phyloP scores from a whole-genome alignment of 2,329 filamentous ascomycete genomes.

The Decorospora gaudefroyi region DNA sequence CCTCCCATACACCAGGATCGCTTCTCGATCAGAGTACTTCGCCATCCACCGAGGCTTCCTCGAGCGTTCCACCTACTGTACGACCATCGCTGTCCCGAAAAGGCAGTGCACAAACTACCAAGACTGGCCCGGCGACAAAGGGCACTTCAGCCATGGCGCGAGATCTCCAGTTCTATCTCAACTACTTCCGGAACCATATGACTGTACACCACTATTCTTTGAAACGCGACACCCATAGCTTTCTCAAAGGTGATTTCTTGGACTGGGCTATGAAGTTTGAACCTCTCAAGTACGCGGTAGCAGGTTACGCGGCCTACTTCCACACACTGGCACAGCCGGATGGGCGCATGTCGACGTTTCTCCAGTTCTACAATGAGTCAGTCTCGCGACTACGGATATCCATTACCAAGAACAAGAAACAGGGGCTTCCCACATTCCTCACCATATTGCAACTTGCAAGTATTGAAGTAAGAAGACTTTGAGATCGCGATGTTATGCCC shows the following conservation, averaged over 20 bases:
- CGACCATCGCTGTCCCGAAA: constrained; percentile 43
- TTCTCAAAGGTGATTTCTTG: constrained; percentile 73
- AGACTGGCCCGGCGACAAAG: constrained; percentile 20
- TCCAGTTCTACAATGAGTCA: constrained; percentile 88
- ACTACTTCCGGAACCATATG: constrained; percentile 77
- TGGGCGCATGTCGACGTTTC: constrained; percentile 77
- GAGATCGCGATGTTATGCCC: not conserved
- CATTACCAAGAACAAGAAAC: constrained; percentile 70
- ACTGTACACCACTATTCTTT: constrained; percentile 83
- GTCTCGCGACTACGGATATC: constrained; percentile 75
- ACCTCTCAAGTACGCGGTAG: constrained; percentile 80
- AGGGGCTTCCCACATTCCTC: constrained; percentile 74
- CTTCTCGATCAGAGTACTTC: constrained; percentile 56
- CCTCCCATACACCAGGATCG: constrained; percentile 48
- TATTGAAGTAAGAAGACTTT: constrained; percentile 71
- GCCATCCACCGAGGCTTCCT: constrained; percentile 57
- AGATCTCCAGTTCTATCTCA: constrained; percentile 77
- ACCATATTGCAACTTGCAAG: constrained; percentile 91
- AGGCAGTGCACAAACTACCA: constrained; percentile 38
- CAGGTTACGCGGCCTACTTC: constrained; percentile 88
- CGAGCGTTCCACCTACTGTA: constrained; percentile 30
- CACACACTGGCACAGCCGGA: constrained; percentile 70
- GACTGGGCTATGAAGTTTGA: constrained; percentile 76
- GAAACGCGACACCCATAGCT: constrained; percentile 70
- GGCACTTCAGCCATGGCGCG: constrained; percentile 54